phyloP scores from a whole-genome alignment of 2,329 filamentous ascomycete genomes.

The Claviceps citrina region DNA sequence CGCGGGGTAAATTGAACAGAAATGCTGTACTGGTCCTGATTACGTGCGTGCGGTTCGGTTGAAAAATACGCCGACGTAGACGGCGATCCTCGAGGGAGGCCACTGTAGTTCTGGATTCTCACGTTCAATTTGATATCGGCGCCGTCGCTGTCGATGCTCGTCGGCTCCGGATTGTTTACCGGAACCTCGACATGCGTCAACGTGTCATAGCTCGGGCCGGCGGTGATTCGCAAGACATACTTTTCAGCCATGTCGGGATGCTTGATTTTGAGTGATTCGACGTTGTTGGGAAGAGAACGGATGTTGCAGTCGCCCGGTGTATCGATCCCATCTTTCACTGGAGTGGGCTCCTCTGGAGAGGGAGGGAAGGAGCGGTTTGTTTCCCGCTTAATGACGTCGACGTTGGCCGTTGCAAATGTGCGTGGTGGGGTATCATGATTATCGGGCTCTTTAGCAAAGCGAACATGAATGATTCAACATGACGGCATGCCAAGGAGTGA shows the following conservation, averaged over 20 bases:
- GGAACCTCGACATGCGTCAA: constrained; percentile 56
- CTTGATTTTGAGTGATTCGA: not conserved
- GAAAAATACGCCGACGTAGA: constrained; percentile 64
- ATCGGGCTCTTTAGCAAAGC: too few species aligned
- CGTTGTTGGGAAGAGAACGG: too few species aligned
- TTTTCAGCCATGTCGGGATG: constrained; percentile 41
- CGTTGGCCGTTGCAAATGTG: too few species aligned
- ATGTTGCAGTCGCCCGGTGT: too few species aligned
- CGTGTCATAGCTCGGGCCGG: constrained; percentile 60
- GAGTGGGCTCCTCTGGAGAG: too few species aligned
- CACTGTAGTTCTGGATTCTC: constrained; percentile 50
- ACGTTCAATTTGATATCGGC: constrained; percentile 57
- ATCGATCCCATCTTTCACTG: too few species aligned
- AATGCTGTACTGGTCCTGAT: constrained; percentile 72
- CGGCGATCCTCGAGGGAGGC: constrained; percentile 59
- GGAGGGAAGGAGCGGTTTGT: too few species aligned
- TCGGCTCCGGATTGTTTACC: constrained; percentile 54
- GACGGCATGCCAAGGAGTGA: not conserved
- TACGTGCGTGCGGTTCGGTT: constrained; percentile 46
- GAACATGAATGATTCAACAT: not conserved
- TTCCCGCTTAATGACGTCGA: too few species aligned
- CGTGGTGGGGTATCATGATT: too few species aligned
- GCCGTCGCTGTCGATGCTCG: constrained; percentile 46
- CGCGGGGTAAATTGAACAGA: constrained; percentile 66
- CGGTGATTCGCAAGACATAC: constrained; percentile 69